These are phyloP conservation scores for Zasmidium cellare DNA, from an alignment of 2,329 filamentous ascomycete species.

Conservation along the genomic window DNA sequence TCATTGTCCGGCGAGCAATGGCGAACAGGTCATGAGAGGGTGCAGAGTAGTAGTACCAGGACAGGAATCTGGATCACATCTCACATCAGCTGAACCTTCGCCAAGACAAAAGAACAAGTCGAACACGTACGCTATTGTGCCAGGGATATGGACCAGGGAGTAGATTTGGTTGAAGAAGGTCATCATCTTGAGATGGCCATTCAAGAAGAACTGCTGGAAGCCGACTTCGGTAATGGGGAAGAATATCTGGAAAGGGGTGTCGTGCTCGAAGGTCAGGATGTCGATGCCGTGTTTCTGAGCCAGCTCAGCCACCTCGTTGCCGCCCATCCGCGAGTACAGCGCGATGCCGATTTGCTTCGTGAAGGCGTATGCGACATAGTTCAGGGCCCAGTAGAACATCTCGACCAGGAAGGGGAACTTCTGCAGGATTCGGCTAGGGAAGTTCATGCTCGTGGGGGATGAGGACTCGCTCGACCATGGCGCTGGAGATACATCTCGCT, in stretches of 20 bases:
- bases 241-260: constrained; percentile 50
- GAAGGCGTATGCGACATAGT: constrained; percentile 63
- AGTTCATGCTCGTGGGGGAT: constrained; percentile 34
- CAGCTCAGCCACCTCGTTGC: constrained; percentile 55
- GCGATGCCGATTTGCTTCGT: constrained; percentile 40
- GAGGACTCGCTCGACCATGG: constrained; percentile 37
- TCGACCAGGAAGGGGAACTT: constrained; percentile 70
- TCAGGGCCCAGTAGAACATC: constrained; percentile 73
- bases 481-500: constrained; percentile 48
- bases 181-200: constrained; percentile 53
- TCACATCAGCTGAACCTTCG: constrained; percentile 8
- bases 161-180: constrained; percentile 60
- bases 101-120: neutral
- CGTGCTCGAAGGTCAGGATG: constrained; percentile 57
- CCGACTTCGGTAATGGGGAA: constrained; percentile 55
- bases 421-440: constrained; percentile 64
- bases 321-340: constrained; percentile 32
- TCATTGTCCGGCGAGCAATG: constrained; percentile 47
- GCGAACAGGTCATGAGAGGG: constrained; percentile 50
- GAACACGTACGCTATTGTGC: constrained; percentile 58
- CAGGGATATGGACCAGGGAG: constrained; percentile 61
- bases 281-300: constrained; percentile 57
- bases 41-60: constrained; percentile 63
- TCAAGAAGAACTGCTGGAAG: constrained; percentile 60
- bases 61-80: constrained; percentile 53